Evolutionary conservation across 805 yeast species (phyloP).

Genomic region (Saccharomycopsis sp.): DNA sequence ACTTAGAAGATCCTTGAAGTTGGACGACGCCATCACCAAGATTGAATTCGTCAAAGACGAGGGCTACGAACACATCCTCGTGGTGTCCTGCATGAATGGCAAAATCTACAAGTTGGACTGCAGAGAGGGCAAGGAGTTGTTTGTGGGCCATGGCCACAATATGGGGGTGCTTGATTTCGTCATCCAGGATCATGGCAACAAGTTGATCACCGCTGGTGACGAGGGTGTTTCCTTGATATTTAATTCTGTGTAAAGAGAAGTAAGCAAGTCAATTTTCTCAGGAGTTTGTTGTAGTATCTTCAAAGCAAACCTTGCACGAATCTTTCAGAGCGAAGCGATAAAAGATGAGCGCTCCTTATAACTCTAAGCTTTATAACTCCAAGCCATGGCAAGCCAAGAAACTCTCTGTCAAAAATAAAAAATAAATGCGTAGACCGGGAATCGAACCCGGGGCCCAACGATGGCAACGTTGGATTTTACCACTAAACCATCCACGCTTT

Average conservation of each 20-base stretch:
- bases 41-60: slow-evolving; percentile 50
- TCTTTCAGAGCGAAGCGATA: too few species aligned
- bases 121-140: slow-evolving; percentile 65
- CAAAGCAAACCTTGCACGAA: too few species aligned
- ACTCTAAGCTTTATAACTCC: too few species aligned
- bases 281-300: too few species aligned
- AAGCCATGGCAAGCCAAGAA: too few species aligned
- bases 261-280: too few species aligned
- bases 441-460: slow-evolving; percentile 53
- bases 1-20: slow-evolving; percentile 57
- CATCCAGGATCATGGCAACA: slow-evolving; percentile 52
- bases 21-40: slow-evolving; percentile 81
- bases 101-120: slow-evolving; percentile 80
- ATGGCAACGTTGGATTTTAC: slow-evolving; percentile 50
- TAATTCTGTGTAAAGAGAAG: too few species aligned
- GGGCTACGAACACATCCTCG: slow-evolving; percentile 44
- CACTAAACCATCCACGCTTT: slow-evolving; percentile 48
- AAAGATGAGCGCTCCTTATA: too few species aligned
- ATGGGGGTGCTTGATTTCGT: slow-evolving; percentile 90
- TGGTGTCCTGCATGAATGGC: slow-evolving; percentile 80
- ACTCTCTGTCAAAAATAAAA: too few species aligned
- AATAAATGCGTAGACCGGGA: slow-evolving; percentile 44
- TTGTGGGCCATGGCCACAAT: slow-evolving; percentile 83
- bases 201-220: slow-evolving; percentile 88
- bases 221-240: slow-evolving; percentile 87